Evolutionary conservation across 306 rosid species (phyloP).

Genomic region (Elaeagnus macrophylla): DNA sequence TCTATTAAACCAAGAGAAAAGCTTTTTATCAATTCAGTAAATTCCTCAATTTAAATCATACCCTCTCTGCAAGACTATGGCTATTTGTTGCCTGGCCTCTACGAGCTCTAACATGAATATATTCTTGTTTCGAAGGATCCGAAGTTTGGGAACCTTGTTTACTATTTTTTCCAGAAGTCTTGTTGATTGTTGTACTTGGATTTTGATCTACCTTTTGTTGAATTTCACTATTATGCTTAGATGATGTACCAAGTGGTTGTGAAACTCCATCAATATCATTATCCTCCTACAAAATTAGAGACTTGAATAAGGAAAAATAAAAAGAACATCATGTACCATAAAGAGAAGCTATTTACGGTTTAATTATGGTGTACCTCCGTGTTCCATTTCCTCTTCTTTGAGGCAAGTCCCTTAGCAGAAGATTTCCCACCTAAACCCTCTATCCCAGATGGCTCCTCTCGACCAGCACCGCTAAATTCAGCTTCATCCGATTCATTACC

Average conservation of each 20-base stretch:
- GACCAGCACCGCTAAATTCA: slow-evolving; percentile 51
- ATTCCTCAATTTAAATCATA: slow-evolving; percentile 22
- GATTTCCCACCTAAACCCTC: slow-evolving; percentile 50
- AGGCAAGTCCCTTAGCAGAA: slow-evolving; percentile 40
- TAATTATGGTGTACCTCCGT: slow-evolving; percentile 42
- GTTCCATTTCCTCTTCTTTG: slow-evolving; percentile 79
- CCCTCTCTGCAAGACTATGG: slow-evolving; percentile 98
- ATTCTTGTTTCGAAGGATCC: slow-evolving; percentile 77
- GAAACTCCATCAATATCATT: slow-evolving; percentile 38
- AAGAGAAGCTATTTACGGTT: slow-evolving; percentile 1
- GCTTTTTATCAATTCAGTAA: background rate
- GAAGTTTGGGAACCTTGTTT: slow-evolving; percentile 74
- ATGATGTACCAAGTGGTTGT: slow-evolving; percentile 34
- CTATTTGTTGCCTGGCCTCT: slow-evolving; percentile 99
- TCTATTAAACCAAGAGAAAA: slow-evolving; percentile 7
- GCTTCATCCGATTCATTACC: slow-evolving; percentile 62
- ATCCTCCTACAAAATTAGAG: slow-evolving; percentile 40
- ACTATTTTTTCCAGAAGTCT: slow-evolving; percentile 46
- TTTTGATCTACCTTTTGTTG: slow-evolving; percentile 49
- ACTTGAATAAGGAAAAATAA: slow-evolving; percentile 7
- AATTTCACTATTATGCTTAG: slow-evolving; percentile 41
- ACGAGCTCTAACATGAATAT: slow-evolving; percentile 90
- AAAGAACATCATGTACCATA: background rate
- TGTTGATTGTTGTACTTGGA: slow-evolving; percentile 39
- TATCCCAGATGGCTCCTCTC: slow-evolving; percentile 42